phyloP scores from a whole-genome alignment of 108 stramenopile genomes.

The Skeletonema tropicum region DNA sequence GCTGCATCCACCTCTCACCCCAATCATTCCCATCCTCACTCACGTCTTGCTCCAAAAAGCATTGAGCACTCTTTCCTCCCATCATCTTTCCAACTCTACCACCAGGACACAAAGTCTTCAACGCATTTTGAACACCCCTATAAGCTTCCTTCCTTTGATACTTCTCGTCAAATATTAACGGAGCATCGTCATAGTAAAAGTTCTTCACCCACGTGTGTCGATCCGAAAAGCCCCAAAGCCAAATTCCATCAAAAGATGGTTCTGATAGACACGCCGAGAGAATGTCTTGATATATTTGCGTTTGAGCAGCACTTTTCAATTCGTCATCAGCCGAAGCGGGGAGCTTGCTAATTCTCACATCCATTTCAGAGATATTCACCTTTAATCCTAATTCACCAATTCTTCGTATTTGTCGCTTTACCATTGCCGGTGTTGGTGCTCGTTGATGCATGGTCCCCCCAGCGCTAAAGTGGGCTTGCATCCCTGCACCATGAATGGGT shows the following conservation, averaged over 20 bases:
- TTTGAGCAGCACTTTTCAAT: slow-evolving; percentile 64
- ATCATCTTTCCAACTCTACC: slow-evolving; percentile 56
- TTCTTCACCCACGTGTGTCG: slow-evolving; percentile 88
- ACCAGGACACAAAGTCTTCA: slow-evolving; percentile 63
- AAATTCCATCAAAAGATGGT: slow-evolving; percentile 85
- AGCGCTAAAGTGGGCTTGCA: slow-evolving; percentile 92
- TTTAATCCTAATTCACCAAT: slow-evolving; percentile 84
- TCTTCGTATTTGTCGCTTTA: slow-evolving; percentile 89
- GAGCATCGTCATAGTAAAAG: slow-evolving; percentile 86
- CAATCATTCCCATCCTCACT: slow-evolving; percentile 67
- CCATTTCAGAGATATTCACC: slow-evolving; percentile 95
- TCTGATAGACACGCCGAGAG: slow-evolving; percentile 88
- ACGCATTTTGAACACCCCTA: slow-evolving; percentile 70
- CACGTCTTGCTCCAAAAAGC: slow-evolving; percentile 49
- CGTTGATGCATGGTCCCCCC: slow-evolving; percentile 75
- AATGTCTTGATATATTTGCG: slow-evolving; percentile 85
- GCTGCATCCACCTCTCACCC: slow-evolving; percentile 81
- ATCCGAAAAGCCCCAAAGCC: slow-evolving; percentile 94
- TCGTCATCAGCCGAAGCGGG: slow-evolving; percentile 21
- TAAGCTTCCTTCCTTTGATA: slow-evolving; percentile 71
- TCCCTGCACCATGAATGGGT: slow-evolving; percentile 89
- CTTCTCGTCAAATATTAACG: slow-evolving; percentile 80
- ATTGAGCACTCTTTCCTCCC: slow-evolving; percentile 27
- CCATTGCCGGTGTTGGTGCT: slow-evolving; percentile 84
- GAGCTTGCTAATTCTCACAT: slow-evolving; percentile 82